These are phyloP conservation scores for Cydonia oblonga DNA, from an alignment of 331 rosid genomes.

Conservation along the genomic window DNA sequence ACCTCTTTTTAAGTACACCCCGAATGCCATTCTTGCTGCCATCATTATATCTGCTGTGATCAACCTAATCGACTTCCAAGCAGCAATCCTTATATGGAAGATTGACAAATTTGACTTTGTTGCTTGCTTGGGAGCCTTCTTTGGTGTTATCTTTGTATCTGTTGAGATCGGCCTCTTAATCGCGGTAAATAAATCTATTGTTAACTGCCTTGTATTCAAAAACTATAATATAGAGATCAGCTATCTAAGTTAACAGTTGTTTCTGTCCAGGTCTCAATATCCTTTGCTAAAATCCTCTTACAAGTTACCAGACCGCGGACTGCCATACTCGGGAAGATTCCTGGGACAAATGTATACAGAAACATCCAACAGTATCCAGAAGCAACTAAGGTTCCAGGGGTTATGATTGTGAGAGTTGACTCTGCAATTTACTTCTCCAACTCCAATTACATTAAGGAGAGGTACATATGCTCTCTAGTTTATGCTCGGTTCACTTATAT, in stretches of 20 bases:
- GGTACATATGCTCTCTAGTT: slow-evolving; percentile 35
- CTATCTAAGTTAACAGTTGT: not conserved
- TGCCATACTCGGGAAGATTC: slow-evolving; percentile 81
- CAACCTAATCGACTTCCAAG: slow-evolving; percentile 65
- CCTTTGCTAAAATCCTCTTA: slow-evolving; percentile 84
- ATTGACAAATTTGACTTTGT: slow-evolving; percentile 79
- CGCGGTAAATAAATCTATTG: slow-evolving; percentile 42
- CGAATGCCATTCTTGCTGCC: slow-evolving; percentile 74
- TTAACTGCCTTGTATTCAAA: slow-evolving; percentile 11
- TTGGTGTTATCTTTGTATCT: slow-evolving; percentile 70
- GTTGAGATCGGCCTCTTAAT: slow-evolving; percentile 89
- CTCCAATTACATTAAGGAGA: slow-evolving; percentile 82
- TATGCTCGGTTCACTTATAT: not conserved
- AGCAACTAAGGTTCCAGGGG: slow-evolving; percentile 66
- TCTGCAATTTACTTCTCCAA: slow-evolving; percentile 94
- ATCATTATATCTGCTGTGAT: slow-evolving; percentile 90
- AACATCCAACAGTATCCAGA: slow-evolving; percentile 83
- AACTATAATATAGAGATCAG: slow-evolving; percentile 9
- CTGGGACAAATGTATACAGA: slow-evolving; percentile 69
- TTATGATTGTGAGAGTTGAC: slow-evolving; percentile 81
- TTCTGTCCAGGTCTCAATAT: slow-evolving; percentile 58
- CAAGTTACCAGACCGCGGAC: slow-evolving; percentile 96
- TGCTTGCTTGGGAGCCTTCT: slow-evolving; percentile 95
- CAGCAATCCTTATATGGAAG: slow-evolving; percentile 84
- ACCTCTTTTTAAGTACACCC: slow-evolving; percentile 88